These are phyloP conservation scores for Ogataea populi-albae DNA, from an alignment of 805 yeast genomes.

Conservation along the genomic window DNA sequence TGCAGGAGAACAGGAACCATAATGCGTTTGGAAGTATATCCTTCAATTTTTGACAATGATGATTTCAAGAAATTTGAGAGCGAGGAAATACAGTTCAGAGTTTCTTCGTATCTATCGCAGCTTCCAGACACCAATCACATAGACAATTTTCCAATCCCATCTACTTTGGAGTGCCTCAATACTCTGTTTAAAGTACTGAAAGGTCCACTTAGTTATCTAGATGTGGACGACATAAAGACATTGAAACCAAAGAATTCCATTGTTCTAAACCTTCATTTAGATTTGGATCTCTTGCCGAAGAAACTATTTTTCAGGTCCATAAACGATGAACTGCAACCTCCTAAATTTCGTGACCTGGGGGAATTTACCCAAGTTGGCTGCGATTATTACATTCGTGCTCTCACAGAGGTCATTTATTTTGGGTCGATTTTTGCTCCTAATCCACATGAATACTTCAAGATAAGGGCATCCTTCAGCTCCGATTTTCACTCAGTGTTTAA, in stretches of 20 bases:
- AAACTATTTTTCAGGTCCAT: slow-evolving; percentile 45
- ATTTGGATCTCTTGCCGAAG: slow-evolving; percentile 48
- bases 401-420: slow-evolving; percentile 49
- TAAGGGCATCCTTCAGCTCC: slow-evolving; percentile 12
- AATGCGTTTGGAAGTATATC: slow-evolving; percentile 52
- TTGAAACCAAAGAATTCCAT: slow-evolving; percentile 49
- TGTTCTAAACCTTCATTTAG: slow-evolving; percentile 53
- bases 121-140: slow-evolving; percentile 5
- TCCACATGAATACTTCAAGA: slow-evolving; percentile 21
- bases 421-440: slow-evolving; percentile 31
- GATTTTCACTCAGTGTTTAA: slow-evolving; percentile 24
- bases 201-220: slow-evolving; percentile 56
- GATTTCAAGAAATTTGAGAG: slow-evolving; percentile 49
- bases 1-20: slow-evolving; percentile 44
- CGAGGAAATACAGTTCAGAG: slow-evolving; percentile 51
- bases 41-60: slow-evolving; percentile 46
- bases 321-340: slow-evolving; percentile 31
- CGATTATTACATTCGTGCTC: slow-evolving; percentile 54
- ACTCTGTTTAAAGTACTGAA: slow-evolving; percentile 61
- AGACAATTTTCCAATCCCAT: slow-evolving; percentile 37
- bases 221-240: slow-evolving; percentile 48
- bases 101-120: slow-evolving; percentile 34
- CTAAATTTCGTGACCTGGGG: slow-evolving; percentile 28
- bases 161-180: slow-evolving; percentile 54
- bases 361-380: slow-evolving; percentile 24